phyloP scores from a whole-genome alignment of 2,329 filamentous ascomycete genomes.

The Trichothecium sympodiale region DNA sequence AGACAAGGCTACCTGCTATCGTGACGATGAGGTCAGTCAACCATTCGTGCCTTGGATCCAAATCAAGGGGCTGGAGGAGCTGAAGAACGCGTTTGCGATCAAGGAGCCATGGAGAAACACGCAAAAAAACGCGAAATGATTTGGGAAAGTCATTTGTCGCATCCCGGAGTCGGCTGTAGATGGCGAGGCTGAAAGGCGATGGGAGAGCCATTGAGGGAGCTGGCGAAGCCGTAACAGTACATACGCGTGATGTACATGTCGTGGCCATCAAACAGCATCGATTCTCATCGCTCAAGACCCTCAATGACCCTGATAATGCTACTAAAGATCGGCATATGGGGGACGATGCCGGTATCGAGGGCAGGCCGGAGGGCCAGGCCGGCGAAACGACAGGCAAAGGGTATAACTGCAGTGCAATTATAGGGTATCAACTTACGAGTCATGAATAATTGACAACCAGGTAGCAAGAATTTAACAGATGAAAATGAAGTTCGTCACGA shows the following conservation, averaged over 20 bases:
- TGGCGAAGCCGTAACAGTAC: slow-evolving; percentile 10
- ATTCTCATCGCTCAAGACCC: slow-evolving; percentile 21
- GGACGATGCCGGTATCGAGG: slow-evolving; percentile 18
- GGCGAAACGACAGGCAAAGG: slow-evolving; percentile 18
- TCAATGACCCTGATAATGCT: slow-evolving; percentile 12
- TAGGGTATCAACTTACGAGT: slow-evolving; percentile 33
- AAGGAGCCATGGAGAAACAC: slow-evolving; percentile 6
- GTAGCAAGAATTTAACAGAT: slow-evolving; percentile 18
- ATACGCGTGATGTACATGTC: slow-evolving; percentile 16
- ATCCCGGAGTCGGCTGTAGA: slow-evolving; percentile 31
- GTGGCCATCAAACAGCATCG: slow-evolving; percentile 19
- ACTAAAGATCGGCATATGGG: slow-evolving; percentile 22
- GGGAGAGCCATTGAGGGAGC: slow-evolving; percentile 31
- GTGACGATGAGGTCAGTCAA: slow-evolving; percentile 22
- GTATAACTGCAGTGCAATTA: slow-evolving; percentile 13
- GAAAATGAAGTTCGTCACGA: slow-evolving; percentile 8
- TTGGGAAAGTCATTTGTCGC: slow-evolving; percentile 27
- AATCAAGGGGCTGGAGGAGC: neutral
- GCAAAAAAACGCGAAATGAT: slow-evolving; percentile 8
- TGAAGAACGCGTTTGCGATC: slow-evolving; percentile 1
- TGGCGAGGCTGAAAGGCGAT: slow-evolving; percentile 35
- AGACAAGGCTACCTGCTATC: slow-evolving; percentile 42
- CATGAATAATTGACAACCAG: slow-evolving; percentile 33
- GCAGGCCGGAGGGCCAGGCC: slow-evolving; percentile 25
- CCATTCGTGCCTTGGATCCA: neutral